A percentile compares a stretch with the other conserved stretches of the same genome.
These are phyloP conservation scores for Aspergillus bombycis DNA, from an alignment of 2,329 filamentous ascomycete genomes.

Conservation along the genomic window DNA sequence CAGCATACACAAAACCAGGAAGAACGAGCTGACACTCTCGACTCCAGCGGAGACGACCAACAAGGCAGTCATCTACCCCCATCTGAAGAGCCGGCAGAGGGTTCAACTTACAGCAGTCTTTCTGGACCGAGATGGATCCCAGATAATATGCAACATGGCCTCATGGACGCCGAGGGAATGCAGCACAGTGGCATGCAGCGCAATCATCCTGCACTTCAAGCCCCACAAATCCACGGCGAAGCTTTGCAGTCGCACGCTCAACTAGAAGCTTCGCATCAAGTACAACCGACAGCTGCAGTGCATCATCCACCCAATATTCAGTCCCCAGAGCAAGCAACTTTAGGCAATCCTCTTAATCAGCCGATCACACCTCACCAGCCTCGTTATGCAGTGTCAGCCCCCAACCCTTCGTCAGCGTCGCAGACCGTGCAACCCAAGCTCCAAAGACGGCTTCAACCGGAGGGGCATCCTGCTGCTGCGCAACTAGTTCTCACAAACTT, in stretches of 20 bases:
- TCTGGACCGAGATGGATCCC: constrained; percentile 39
- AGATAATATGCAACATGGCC: constrained; percentile 29
- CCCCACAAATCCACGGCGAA: constrained; percentile 24
- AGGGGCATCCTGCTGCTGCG: constrained; percentile 29
- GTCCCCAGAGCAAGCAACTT: constrained; percentile 24
- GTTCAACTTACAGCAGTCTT: constrained; percentile 30
- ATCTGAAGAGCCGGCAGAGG: constrained; percentile 30
- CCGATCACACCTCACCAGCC: constrained; percentile 28
- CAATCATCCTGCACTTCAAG: constrained; percentile 22
- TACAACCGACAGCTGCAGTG: constrained; percentile 19
- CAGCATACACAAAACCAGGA: constrained; percentile 27
- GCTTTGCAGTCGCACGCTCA: constrained; percentile 21
- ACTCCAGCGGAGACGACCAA: constrained; percentile 30
- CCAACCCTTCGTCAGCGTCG: constrained; percentile 22
- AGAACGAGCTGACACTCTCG: constrained; percentile 26
- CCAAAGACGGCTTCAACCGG: constrained; percentile 26
- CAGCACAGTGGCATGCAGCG: constrained; percentile 26
- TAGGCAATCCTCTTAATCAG: constrained; percentile 27
- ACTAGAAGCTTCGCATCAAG: constrained; percentile 16
- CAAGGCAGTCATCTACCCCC: constrained; percentile 29
- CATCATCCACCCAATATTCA: constrained; percentile 27
- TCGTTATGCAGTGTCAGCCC: constrained; percentile 25
- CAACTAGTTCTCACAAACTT: constrained; percentile 41
- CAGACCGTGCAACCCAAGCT: constrained; percentile 27
- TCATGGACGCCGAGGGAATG: constrained; percentile 32